These are phyloP conservation scores for Neoarthrinium moseri DNA, from an alignment of 2,329 filamentous ascomycete species.

Conservation along the genomic window DNA sequence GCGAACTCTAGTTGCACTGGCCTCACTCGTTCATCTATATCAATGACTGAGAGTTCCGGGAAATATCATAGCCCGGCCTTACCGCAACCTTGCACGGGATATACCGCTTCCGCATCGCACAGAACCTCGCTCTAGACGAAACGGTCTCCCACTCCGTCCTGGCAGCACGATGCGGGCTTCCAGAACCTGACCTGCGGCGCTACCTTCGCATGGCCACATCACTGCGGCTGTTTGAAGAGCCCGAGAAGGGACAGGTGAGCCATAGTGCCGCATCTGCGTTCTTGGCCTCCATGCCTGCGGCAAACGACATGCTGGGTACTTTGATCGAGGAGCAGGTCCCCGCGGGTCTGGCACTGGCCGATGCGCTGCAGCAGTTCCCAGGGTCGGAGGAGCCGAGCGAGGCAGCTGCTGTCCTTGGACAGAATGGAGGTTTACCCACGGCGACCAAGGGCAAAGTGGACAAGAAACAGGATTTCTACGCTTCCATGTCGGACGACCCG, in stretches of 20 bases:
- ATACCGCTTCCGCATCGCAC: conserved; percentile 20
- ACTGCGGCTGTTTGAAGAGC: conserved; percentile 26
- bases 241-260: conserved; percentile 16
- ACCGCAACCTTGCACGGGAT: conserved; percentile 18
- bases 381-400: conserved; percentile 24
- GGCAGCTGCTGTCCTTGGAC: conserved; percentile 18
- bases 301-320: conserved; percentile 17
- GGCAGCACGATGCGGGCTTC: conserved; percentile 15
- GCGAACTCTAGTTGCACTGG: background rate
- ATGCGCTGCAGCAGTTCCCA: conserved; percentile 20
- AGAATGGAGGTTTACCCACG: no score
- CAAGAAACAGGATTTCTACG: conserved; percentile 23
- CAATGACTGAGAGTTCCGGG: no score
- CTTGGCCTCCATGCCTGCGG: conserved; percentile 12
- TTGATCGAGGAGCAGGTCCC: conserved; percentile 18
- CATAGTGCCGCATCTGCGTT: conserved; percentile 22
- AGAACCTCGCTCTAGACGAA: conserved; percentile 12
- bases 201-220: conserved; percentile 22
- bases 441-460: conserved; percentile 14
- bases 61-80: background rate
- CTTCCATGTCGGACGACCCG: conserved; percentile 21
- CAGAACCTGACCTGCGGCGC: conserved; percentile 20
- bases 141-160: conserved; percentile 17
- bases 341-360: conserved; percentile 15
- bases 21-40: no score